phyloP scores from a whole-genome alignment of 257 asterid species.

The Euphrasia confusa region DNA sequence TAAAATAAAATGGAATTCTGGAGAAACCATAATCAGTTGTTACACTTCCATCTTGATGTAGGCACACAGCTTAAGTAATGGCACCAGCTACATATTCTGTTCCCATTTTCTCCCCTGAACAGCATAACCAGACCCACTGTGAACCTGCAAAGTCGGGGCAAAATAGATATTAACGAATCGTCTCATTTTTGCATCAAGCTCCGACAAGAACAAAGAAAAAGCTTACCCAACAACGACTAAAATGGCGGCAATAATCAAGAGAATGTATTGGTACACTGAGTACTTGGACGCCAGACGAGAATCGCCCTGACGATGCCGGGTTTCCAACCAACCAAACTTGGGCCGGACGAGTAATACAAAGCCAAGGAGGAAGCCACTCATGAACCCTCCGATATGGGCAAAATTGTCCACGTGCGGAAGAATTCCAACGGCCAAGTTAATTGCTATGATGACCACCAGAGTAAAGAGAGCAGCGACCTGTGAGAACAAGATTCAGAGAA shows the following conservation, averaged over 20 bases:
- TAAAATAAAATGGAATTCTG: background rate
- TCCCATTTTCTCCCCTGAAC: slow-evolving; percentile 69
- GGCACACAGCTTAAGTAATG: slow-evolving; percentile 93
- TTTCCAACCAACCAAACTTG: slow-evolving; percentile 72
- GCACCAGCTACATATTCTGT: slow-evolving; percentile 80
- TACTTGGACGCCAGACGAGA: slow-evolving; percentile 59
- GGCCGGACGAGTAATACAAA: slow-evolving; percentile 76
- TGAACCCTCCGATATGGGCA: slow-evolving; percentile 89
- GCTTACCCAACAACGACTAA: slow-evolving; percentile 69
- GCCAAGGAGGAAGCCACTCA: slow-evolving; percentile 84
- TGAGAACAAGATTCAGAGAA: slow-evolving; percentile 10
- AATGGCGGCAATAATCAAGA: slow-evolving; percentile 48
- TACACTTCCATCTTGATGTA: slow-evolving; percentile 83
- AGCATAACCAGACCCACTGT: slow-evolving; percentile 66
- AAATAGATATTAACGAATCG: background rate
- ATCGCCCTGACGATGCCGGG: slow-evolving; percentile 43
- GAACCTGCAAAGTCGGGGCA: slow-evolving; percentile 40
- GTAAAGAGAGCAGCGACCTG: slow-evolving; percentile 87
- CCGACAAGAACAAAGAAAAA: background rate
- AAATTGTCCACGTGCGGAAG: slow-evolving; percentile 92
- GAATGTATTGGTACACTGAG: slow-evolving; percentile 50
- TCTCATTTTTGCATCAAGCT: too few relatives aligned
- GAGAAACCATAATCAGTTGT: slow-evolving; percentile 29
- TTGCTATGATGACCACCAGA: slow-evolving; percentile 51
- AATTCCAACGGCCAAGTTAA: slow-evolving; percentile 84